Evolutionary conservation across 768 basidiomycete species (phyloP).

Genomic region (Leccinum subgranulosum): DNA sequence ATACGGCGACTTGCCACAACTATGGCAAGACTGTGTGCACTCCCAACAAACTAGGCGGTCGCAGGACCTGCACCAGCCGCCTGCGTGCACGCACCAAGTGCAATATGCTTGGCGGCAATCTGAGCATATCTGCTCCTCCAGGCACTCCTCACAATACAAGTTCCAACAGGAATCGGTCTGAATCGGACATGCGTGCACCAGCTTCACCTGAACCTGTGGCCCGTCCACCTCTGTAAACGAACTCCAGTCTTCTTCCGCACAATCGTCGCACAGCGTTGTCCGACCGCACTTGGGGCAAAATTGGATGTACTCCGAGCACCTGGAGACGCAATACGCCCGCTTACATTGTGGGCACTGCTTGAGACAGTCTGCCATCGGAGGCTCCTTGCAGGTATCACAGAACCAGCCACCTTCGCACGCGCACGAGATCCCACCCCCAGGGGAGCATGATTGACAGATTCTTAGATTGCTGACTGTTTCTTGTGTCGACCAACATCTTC

Average conservation of each 20-base stretch:
- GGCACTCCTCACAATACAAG: no score
- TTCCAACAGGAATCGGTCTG: no score
- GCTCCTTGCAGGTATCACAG: slow-evolving; percentile 20
- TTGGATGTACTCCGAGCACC: slow-evolving; percentile 21
- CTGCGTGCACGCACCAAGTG: no score
- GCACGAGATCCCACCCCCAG: slow-evolving; percentile 19
- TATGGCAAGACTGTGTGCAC: no score
- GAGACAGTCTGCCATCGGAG: slow-evolving; percentile 6
- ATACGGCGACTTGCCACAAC: no score
- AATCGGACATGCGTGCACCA: no score
- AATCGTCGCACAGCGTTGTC: slow-evolving; percentile 9
- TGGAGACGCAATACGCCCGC: slow-evolving; percentile 10
- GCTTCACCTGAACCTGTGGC: no score
- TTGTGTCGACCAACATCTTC: slow-evolving; percentile 17
- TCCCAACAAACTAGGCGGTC: no score
- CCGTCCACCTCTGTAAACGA: no score
- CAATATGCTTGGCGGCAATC: no score
- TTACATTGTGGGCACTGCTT: slow-evolving; percentile 17
- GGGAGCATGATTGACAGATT: slow-evolving; percentile 18
- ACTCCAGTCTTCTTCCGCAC: neutral
- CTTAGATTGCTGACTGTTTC: neutral
- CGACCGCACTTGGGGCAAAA: slow-evolving; percentile 17
- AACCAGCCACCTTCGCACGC: slow-evolving; percentile 17
- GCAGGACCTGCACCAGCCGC: no score
- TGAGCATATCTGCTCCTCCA: no score